Conservation (phyloP, 495 filamentous ascomycete genomes). For the Acidiella bohemica region DNA sequence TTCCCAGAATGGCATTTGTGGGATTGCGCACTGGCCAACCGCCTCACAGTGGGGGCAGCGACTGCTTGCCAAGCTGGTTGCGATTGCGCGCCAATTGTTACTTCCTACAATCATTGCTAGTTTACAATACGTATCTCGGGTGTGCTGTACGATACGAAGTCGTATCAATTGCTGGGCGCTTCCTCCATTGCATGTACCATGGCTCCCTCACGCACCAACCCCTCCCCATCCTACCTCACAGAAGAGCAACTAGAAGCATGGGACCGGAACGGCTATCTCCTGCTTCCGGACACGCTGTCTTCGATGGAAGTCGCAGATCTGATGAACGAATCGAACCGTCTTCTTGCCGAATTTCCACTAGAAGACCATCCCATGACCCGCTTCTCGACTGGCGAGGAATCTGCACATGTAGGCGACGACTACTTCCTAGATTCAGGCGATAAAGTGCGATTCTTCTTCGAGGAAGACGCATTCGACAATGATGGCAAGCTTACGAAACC, state of each 20-base stretch:
- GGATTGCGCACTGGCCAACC: no score
- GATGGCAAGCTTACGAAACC: constrained; percentile 52
- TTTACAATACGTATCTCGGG: no score
- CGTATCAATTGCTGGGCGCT: not conserved
- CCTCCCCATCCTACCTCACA: constrained; percentile 37
- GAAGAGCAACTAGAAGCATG: constrained; percentile 57
- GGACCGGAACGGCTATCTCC: constrained; percentile 72
- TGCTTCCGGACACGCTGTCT: constrained; percentile 67
- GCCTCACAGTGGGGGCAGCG: no score
- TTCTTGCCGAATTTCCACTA: constrained; percentile 64
- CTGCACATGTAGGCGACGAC: constrained; percentile 71
- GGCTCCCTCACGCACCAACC: constrained; percentile 12
- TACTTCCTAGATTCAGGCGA: constrained; percentile 85
- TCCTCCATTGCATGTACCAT: no score
- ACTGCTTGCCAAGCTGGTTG: no score
- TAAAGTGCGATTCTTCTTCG: constrained; percentile 95
- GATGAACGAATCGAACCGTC: constrained; percentile 55
- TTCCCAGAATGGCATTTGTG: no score
- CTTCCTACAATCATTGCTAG: no score
- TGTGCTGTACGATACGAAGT: not conserved
- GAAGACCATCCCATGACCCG: constrained; percentile 77
- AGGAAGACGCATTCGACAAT: constrained; percentile 63
- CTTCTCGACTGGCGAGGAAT: constrained; percentile 67
- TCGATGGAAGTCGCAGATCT: constrained; percentile 48
- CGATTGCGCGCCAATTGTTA: no score